Percentiles rank a stretch among this genome's conserved stretches.
These are phyloP conservation scores for Metschnikowia baotianmanensis DNA, from an alignment of 805 yeast species.

Conservation along the genomic window DNA sequence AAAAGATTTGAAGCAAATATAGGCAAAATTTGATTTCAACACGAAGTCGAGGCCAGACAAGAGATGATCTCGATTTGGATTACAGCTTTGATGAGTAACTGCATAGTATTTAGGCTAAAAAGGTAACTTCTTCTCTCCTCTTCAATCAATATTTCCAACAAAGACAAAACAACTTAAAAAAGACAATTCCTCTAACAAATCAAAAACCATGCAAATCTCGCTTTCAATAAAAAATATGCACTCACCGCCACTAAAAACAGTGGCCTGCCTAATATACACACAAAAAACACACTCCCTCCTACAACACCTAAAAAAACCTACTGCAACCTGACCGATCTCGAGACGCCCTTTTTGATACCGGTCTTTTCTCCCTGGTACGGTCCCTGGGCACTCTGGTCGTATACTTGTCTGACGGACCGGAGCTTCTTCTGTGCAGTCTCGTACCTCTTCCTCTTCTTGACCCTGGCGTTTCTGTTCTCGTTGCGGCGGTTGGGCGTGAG, in stretches of 20 bases:
- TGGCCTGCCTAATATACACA: not conserved
- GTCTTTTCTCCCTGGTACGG: slow-evolving; percentile 93
- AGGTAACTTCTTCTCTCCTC: too few species aligned
- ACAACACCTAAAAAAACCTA: slow-evolving; percentile 1
- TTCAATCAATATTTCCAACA: too few species aligned
- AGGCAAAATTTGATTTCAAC: too few species aligned
- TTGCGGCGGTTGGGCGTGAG: slow-evolving; percentile 90
- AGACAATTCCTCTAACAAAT: too few species aligned
- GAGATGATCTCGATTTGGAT: too few species aligned
- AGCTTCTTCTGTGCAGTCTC: slow-evolving; percentile 93
- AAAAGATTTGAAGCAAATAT: too few species aligned
- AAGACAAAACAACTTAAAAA: too few species aligned
- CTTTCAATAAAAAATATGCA: too few species aligned
- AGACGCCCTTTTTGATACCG: slow-evolving; percentile 92
- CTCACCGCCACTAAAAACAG: not conserved
- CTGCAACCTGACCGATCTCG: slow-evolving; percentile 77
- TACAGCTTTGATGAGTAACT: too few species aligned
- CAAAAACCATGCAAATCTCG: too few species aligned
- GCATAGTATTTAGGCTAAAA: too few species aligned
- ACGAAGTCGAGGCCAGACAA: too few species aligned
- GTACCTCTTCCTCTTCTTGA: slow-evolving; percentile 96
- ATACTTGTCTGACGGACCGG: slow-evolving; percentile 87
- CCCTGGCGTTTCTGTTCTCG: slow-evolving; percentile 93
- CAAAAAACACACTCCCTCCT: not conserved
- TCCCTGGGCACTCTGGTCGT: slow-evolving; percentile 60